Percentiles rank a stretch among this genome's conserved stretches.
These are phyloP conservation scores for Fusarium drepaniforme DNA, from an alignment of 2,329 filamentous ascomycete genomes.

Conservation along the genomic window DNA sequence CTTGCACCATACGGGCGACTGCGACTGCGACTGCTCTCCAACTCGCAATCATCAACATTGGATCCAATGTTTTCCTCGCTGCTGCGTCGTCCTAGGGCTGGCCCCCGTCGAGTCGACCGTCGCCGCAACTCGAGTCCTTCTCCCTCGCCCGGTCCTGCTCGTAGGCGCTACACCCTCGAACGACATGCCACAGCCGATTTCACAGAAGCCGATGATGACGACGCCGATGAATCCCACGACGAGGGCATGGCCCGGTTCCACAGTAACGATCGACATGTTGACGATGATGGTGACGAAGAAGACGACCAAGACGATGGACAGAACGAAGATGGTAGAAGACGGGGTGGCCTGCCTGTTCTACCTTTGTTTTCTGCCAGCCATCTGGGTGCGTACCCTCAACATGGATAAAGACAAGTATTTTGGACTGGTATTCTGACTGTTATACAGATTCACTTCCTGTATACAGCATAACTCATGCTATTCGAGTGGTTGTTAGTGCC, in stretches of 20 bases:
- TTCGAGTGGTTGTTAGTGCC: conserved; percentile 85
- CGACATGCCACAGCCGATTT: conserved; percentile 73
- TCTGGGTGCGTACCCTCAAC: conserved; percentile 67
- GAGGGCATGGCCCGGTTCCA: conserved; percentile 45
- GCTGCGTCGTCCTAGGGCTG: conserved; percentile 49
- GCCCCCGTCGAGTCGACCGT: conserved; percentile 49
- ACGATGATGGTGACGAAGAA: conserved; percentile 61
- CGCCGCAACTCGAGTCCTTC: conserved; percentile 46
- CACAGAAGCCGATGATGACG: conserved; percentile 71
- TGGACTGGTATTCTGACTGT: conserved; percentile 15
- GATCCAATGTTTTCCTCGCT: conserved; percentile 53
- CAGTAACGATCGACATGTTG: conserved; percentile 39
- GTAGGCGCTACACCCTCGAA: conserved; percentile 43
- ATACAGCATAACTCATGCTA: conserved; percentile 90
- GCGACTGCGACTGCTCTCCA: conserved; percentile 15
- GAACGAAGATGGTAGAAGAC: conserved; percentile 59
- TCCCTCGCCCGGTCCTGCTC: conserved; percentile 47
- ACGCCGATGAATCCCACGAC: conserved; percentile 55
- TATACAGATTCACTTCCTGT: conserved; percentile 82
- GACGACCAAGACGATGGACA: conserved; percentile 51
- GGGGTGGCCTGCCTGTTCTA: conserved; percentile 60
- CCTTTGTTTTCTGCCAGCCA: conserved; percentile 86
- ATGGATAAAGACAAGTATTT: neutral
- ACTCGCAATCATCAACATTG: conserved; percentile 28
- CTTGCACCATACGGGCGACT: conserved; percentile 31